These are phyloP conservation scores for Cupressus sempervirens DNA, from an alignment of 75 land plant species.

Conservation along the genomic window DNA sequence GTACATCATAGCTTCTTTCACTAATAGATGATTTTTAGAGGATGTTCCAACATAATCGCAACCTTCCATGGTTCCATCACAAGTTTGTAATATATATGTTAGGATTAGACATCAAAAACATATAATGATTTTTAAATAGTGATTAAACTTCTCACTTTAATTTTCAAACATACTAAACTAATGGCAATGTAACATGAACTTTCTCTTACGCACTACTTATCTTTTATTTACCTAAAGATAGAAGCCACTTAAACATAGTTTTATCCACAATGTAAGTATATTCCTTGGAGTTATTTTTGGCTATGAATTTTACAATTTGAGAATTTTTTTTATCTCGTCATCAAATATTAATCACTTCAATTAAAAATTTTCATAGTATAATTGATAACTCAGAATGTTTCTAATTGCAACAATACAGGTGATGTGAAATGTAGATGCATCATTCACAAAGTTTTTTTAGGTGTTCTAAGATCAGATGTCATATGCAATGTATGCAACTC, in stretches of 20 bases:
- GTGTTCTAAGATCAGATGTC: slow-evolving; percentile 85
- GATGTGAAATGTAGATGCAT: slow-evolving; percentile 78
- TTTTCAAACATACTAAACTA: not conserved
- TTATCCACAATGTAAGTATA: not conserved
- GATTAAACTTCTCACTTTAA: not conserved
- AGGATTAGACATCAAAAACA: not conserved
- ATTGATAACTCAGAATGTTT: not conserved
- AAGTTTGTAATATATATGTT: not conserved
- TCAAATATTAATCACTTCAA: not conserved
- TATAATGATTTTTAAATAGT: not conserved
- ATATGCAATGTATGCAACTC: slow-evolving; percentile 84
- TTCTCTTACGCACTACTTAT: not conserved
- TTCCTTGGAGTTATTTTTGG: not conserved
- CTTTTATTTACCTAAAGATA: not conserved
- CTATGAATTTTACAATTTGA: not conserved
- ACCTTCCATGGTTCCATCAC: too few species aligned
- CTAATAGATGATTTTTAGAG: not conserved
- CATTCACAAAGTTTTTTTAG: slow-evolving; percentile 85
- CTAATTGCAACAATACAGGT: slow-evolving; percentile 35
- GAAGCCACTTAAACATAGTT: not conserved
- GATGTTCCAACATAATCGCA: not conserved
- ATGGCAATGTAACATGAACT: not conserved
- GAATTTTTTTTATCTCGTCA: not conserved
- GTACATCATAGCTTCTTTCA: not conserved
- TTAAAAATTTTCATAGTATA: not conserved